Base-by-base conservation (phyloP, 768 basidiomycete species). In the Chiua virens region DNA sequence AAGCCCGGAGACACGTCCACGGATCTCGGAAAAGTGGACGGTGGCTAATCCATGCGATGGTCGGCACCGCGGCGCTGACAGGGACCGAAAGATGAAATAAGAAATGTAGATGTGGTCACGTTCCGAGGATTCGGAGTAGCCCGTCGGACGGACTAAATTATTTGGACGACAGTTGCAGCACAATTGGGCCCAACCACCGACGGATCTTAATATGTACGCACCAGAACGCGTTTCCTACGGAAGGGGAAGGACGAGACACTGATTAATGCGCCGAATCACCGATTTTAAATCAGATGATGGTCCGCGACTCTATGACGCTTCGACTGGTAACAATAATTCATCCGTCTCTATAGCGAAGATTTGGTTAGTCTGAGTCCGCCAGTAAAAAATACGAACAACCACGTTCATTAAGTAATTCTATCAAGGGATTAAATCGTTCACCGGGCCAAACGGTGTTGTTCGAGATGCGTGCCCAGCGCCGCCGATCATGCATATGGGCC, bases 291-390 rank as follows among this genome's bases (percentile, higher is more conserved):
- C 30, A 10, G 11, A 20, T 49, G 21, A 32, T 23, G 8, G 21
- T n/a, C 17, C 7, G 21, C 21, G 32, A n/a, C 4, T 32, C 4
- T 32, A 30, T 30, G 28, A 30, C 9, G 28, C 28, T 30, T 30
- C 28, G 9, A 10, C 28, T n/a, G 28, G 28, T 30, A 52, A 15
- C 39, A 25, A 45, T 3, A 21, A 34, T 18, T 20, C 6, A 41
- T 55, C 15, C 30, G 27, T 42, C 23, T 21, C 40, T 27, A 54
- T 47, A 51, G 42, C 42, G 21, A 46, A 37, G 28, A 28, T 13
- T 11, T 35, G 25, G 28, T 30, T 27, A 27, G n/a, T n/a, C n/a
- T n/a, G n/a, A 25, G 4, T 25, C 28, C 10, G 28, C 28, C 9
- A 9, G 28, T 30, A 30, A 10, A 30, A 27, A 30, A 11, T 11